Conservation (phyloP, 2,329 filamentous ascomycete genomes). For the Hymenoscyphus linearis region DNA sequence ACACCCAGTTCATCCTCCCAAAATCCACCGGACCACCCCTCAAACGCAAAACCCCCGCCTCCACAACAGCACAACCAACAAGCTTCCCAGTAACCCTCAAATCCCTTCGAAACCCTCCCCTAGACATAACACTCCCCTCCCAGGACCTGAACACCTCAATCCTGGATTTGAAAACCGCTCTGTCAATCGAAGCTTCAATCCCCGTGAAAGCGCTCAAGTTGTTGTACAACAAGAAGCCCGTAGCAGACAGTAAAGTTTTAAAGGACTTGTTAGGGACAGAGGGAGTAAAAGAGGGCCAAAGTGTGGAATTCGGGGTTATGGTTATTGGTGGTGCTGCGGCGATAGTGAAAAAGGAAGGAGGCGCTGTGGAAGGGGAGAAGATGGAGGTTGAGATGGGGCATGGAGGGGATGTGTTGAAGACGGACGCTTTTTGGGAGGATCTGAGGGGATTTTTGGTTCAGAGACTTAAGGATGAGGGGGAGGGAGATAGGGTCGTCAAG, state of each 20-base stretch:
- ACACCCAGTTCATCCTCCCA: slow-evolving; percentile 62
- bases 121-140: slow-evolving; percentile 61
- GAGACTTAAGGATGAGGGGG: slow-evolving; percentile 65
- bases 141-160: slow-evolving; percentile 66
- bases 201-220: slow-evolving; percentile 78
- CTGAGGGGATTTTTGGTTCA: slow-evolving; percentile 74
- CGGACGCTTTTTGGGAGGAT: slow-evolving; percentile 80
- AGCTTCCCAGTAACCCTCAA: slow-evolving; percentile 59
- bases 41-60: slow-evolving; percentile 34
- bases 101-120: slow-evolving; percentile 69
- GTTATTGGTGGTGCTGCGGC: slow-evolving; percentile 65
- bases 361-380: slow-evolving; percentile 30
- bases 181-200: slow-evolving; percentile 58
- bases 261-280: slow-evolving; percentile 63
- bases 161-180: slow-evolving; percentile 68
- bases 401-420: slow-evolving; percentile 52
- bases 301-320: slow-evolving; percentile 80
- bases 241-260: slow-evolving; percentile 70
- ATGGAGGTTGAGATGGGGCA: slow-evolving; percentile 40
- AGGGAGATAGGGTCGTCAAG: slow-evolving; percentile 57
- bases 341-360: slow-evolving; percentile 32
- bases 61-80: slow-evolving; percentile 48
- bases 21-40: slow-evolving; percentile 51
- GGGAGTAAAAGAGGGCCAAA: slow-evolving; percentile 33
- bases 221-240: slow-evolving; percentile 81